Percentiles rank a stretch among this genome's conserved stretches.
Evolutionary conservation across 1,284 basidiomycete genomes (phyloP).

Genomic region (Ceratobasidium sp.): DNA sequence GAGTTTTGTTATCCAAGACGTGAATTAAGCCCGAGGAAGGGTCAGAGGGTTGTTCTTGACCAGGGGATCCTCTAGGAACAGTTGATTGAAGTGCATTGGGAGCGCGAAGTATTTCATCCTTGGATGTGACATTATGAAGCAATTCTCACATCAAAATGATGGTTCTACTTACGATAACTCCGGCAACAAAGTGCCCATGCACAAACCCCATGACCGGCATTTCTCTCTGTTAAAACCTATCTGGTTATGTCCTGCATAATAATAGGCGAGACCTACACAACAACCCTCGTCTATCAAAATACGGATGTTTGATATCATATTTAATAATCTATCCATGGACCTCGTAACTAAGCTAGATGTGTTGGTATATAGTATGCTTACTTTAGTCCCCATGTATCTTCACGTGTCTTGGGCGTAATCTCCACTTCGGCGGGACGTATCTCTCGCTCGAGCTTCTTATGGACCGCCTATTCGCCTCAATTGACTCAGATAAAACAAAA

Average conservation of each 20-base stretch:
- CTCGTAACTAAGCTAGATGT: neutral
- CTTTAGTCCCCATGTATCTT: constrained; percentile 77
- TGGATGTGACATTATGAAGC: neutral
- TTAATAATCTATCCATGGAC: constrained; percentile 58
- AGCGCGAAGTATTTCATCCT: constrained; percentile 60
- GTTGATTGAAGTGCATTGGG: constrained; percentile 1
- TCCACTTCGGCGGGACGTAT: constrained; percentile 65
- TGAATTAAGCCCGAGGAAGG: constrained; percentile 51
- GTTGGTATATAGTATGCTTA: constrained; percentile 48
- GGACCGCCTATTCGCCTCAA: constrained; percentile 63
- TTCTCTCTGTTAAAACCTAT: constrained; percentile 60
- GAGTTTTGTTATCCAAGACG: constrained; percentile 79
- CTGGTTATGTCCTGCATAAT: neutral
- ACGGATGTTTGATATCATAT: constrained; percentile 64
- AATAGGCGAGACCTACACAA: constrained; percentile 52
- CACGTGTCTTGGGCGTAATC: constrained; percentile 58
- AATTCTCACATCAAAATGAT: neutral
- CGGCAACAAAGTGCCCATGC: constrained; percentile 61
- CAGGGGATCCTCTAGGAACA: constrained; percentile 12
- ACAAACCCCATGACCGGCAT: constrained; percentile 73
- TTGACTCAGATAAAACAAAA: constrained; percentile 27
- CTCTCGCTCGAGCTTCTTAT: constrained; percentile 78
- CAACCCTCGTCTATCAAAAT: constrained; percentile 58
- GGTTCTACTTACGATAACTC: constrained; percentile 64
- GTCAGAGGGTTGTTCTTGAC: constrained; percentile 5